Percentiles rank a stretch among this genome's conserved stretches.
Conservation (phyloP, 164 flowering plant genomes). For the Berberis thunbergii region DNA sequence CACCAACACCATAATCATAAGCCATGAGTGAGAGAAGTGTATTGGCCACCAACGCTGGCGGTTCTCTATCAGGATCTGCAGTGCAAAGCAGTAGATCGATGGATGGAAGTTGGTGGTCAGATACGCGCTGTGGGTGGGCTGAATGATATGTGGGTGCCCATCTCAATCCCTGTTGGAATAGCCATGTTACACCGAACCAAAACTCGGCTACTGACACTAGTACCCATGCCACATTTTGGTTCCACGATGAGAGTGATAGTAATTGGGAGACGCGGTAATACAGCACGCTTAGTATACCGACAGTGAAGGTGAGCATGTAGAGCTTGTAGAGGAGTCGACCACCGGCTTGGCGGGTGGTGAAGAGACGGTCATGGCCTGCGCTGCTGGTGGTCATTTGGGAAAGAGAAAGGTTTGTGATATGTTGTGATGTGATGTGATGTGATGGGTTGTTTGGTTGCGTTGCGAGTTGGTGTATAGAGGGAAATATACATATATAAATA, state of each 20-base stretch:
- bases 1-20: conserved; percentile 14
- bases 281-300: conserved; percentile 15
- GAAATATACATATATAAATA: too few relatives aligned
- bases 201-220: conserved; percentile 18
- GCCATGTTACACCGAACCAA: conserved; percentile 19
- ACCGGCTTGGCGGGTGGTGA: conserved; percentile 11
- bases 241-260: not conserved
- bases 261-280: conserved; percentile 20
- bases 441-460: not conserved
- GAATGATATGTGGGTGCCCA: conserved; percentile 26
- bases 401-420: too few relatives aligned
- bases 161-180: conserved; percentile 24
- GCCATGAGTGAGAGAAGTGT: conserved; percentile 23
- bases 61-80: conserved; percentile 24
- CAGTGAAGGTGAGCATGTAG: conserved; percentile 14
- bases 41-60: conserved; percentile 19
- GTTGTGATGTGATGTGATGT: too few relatives aligned
- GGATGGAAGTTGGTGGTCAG: conserved; percentile 10
- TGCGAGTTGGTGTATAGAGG: not conserved
- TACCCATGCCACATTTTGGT: conserved; percentile 11
- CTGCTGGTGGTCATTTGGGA: not conserved
- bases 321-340: conserved; percentile 21
- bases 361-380: conserved; percentile 7
- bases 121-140: conserved; percentile 14
- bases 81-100: conserved; percentile 23